Base-by-base conservation (phyloP, 768 basidiomycete species). In the Cantharellus cinnabarinus region DNA sequence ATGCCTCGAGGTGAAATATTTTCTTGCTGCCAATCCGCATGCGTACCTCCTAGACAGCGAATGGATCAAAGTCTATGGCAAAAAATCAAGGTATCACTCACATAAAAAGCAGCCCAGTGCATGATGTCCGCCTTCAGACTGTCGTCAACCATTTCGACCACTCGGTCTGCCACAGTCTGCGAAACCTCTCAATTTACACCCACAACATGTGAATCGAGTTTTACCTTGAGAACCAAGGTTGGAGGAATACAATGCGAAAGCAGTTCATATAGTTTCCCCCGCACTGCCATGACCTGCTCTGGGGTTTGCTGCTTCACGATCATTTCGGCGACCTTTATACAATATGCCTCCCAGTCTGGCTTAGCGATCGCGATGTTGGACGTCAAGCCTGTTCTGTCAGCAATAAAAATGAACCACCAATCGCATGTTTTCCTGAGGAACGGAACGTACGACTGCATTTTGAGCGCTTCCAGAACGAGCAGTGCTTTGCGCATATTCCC, bases 321-420 rank as follows among this genome's bases (percentile, higher is more conserved):
- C 66, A 87, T 72, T 68, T 93, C 89, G 10, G 85, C 91, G 5
- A 97, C 82, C 68, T 90, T 89, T 64, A 82, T 76, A 64, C 93
- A 95, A 68, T 95, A 99, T 5, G 85, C 87, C 70, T 99, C 95
- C 95, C 95, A 99, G 67, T 99, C 95, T n/a, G 95, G 91, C 70
- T 97, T 91, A 10, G 91, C 89, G 59, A 94, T 89, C 41, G 77
- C 76, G 59, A 90, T 71, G 42, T 84, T 72, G 40, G 86, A 85
- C 3, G 80, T 77, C 42, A 94, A 75, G 68, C 90, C 86, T n/a
- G 87, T 85, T 59, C 87, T 89, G 10, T 10, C 10, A 37, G 10
- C 10, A 10, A 7, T 10, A 37, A 54, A 10, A 7, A 7, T 54
- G 52, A 10, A 65, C 7, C 54, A 48, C 42, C 60, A 4, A 35